A percentile compares a stretch with the other conserved stretches of the same genome.
phyloP scores from a whole-genome alignment of 2,329 filamentous ascomycete genomes.

The Cladophialophora psammophila region DNA sequence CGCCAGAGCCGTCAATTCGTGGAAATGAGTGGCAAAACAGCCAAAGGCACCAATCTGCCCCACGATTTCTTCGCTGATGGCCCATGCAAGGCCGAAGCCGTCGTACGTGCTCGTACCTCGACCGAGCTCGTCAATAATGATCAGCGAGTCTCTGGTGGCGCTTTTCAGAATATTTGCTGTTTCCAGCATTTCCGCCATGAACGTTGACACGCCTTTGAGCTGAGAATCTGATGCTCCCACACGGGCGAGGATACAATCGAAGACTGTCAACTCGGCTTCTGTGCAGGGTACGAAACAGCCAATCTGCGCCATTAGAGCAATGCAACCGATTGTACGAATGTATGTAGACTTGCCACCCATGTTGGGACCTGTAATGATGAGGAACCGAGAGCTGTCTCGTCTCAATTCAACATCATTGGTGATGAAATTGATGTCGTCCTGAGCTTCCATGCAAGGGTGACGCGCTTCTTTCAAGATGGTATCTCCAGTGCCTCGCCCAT shows the following conservation, averaged over 20 bases:
- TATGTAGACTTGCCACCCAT: conserved; percentile 99
- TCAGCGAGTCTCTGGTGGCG: conserved; percentile 90
- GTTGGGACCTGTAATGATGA: conserved; percentile 97
- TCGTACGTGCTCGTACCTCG: conserved; percentile 98
- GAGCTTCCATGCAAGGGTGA: conserved; percentile 97
- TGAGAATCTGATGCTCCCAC: conserved; percentile 96
- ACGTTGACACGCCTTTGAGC: conserved; percentile 96
- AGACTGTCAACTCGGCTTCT: conserved; percentile 90
- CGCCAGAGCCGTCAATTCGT: conserved; percentile 90
- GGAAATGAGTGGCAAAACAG: conserved; percentile 97
- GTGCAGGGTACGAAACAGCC: conserved; percentile 95
- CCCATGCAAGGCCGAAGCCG: conserved; percentile 98
- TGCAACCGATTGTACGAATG: conserved; percentile 95
- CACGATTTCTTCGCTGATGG: conserved; percentile 96
- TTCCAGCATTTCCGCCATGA: conserved; percentile 99
- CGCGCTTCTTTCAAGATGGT: conserved; percentile 92
- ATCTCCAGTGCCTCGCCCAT: conserved; percentile 83
- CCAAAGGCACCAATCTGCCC: conserved; percentile 93
- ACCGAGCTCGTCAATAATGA: conserved; percentile 97
- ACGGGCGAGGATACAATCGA: conserved; percentile 94
- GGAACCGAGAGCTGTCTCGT: conserved; percentile 81
- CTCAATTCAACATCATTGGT: conserved; percentile 91
- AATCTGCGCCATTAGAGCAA: conserved; percentile 95
- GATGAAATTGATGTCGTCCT: conserved; percentile 98
- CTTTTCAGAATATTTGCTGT: conserved; percentile 98